These are phyloP conservation scores for Diphasiastrum complanatum DNA, from an alignment of 83 land plant genomes.

Conservation along the genomic window DNA sequence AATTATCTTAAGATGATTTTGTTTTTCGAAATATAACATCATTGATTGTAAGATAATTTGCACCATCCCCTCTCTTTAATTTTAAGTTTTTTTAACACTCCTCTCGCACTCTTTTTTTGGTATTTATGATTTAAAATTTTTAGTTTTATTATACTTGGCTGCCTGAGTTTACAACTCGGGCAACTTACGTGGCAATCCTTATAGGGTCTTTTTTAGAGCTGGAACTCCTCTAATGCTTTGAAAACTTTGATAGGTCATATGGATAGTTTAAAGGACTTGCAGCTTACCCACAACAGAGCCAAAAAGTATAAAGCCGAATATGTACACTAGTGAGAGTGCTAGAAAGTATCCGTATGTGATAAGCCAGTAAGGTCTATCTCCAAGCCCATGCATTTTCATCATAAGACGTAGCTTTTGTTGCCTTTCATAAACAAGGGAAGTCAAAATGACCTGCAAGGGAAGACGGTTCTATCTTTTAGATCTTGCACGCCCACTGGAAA, in stretches of 20 bases:
- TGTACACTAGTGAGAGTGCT: conserved; percentile 16
- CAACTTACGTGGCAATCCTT: too few relatives aligned
- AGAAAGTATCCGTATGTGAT: conserved; percentile 30
- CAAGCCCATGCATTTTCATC: conserved; percentile 37
- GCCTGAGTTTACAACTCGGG: too few relatives aligned
- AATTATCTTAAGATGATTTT: background rate
- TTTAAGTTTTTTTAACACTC: too few relatives aligned
- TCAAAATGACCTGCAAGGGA: conserved; percentile 20
- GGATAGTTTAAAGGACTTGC: background rate
- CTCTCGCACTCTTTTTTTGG: too few relatives aligned
- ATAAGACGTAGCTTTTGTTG: conserved; percentile 24
- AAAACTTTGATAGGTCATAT: background rate
- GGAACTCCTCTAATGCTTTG: too few relatives aligned
- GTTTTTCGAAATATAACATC: background rate
- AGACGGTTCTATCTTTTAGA: too few relatives aligned
- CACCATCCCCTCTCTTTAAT: too few relatives aligned
- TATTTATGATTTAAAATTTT: too few relatives aligned
- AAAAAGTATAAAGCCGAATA: conserved; percentile 23
- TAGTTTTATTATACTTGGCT: too few relatives aligned
- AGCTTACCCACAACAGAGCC: conserved; percentile 30
- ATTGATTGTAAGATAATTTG: too few relatives aligned
- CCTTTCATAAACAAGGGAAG: conserved; percentile 29
- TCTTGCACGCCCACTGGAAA: too few relatives aligned
- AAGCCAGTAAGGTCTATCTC: conserved; percentile 24
- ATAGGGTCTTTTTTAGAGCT: too few relatives aligned